Evolutionary conservation across 2,329 filamentous ascomycete species (phyloP).

Genomic region (Onygenales sp.): DNA sequence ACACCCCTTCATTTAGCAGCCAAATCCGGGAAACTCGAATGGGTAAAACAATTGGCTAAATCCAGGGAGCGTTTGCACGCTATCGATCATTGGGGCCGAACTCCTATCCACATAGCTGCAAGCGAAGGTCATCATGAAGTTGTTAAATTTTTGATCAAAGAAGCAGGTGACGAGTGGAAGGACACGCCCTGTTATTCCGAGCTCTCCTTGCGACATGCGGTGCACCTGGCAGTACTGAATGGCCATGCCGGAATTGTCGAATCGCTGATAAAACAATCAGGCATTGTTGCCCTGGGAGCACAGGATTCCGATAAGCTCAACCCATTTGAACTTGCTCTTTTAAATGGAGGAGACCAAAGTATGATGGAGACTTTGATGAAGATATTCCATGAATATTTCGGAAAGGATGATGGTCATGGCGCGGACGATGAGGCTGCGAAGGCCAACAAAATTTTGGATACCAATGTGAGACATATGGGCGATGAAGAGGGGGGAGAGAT

Average conservation of each 20-base stretch:
- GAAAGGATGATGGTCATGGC: background rate
- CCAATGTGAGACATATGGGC: background rate
- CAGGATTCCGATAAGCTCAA: background rate
- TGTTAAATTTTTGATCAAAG: background rate
- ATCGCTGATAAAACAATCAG: background rate
- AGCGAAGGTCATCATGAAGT: background rate
- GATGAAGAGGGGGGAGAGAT: background rate
- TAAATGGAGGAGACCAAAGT: background rate
- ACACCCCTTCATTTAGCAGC: background rate
- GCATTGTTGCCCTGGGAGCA: background rate
- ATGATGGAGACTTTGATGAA: background rate
- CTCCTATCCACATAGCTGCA: background rate
- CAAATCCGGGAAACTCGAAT: background rate
- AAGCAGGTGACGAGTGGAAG: background rate
- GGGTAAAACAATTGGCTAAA: background rate
- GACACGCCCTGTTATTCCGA: background rate
- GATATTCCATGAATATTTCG: background rate
- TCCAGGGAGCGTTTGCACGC: background rate
- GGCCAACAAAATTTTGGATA: background rate
- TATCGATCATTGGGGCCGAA: background rate
- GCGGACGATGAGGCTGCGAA: background rate
- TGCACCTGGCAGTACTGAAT: background rate
- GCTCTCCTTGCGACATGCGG: background rate
- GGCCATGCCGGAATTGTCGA: background rate
- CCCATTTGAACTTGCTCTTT: background rate